Conservation (phyloP, 345 rosid genomes). For the Erucastrum elatum region DNA sequence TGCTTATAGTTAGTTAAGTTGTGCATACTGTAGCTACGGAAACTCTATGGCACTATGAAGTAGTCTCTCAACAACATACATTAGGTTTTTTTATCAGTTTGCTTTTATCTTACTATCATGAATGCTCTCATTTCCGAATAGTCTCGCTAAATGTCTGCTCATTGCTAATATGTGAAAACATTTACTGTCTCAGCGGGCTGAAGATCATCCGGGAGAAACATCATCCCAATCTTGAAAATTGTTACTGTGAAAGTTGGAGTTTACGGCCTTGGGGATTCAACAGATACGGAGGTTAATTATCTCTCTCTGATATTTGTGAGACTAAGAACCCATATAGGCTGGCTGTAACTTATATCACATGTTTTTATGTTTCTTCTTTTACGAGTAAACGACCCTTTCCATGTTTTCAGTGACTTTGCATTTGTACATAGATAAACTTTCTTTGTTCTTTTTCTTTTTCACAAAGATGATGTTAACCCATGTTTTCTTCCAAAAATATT, state of each 20-base stretch:
- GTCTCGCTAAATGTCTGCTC: background rate
- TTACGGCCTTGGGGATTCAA: background rate
- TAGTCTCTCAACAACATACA: background rate
- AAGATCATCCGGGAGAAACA: slow-evolving; percentile 30
- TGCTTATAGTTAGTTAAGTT: background rate
- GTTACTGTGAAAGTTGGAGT: background rate
- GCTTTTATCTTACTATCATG: background rate
- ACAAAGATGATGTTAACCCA: background rate
- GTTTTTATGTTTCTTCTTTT: slow-evolving; percentile 9
- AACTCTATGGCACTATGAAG: background rate
- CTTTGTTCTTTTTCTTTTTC: background rate
- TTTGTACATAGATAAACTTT: slow-evolving; percentile 26
- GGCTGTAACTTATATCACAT: background rate
- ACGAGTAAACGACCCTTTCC: background rate
- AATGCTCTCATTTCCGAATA: background rate
- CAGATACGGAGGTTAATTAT: background rate
- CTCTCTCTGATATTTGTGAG: background rate
- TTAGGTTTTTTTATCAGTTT: slow-evolving; percentile 5
- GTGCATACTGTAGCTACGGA: background rate
- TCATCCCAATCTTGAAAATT: slow-evolving; percentile 1
- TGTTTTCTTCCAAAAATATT: slow-evolving; percentile 1
- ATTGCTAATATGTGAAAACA: background rate
- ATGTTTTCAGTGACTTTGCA: slow-evolving; percentile 11
- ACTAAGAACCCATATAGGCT: background rate
- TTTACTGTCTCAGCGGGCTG: slow-evolving; percentile 18